Evolutionary conservation across 2,329 filamentous ascomycete species (phyloP).

Genomic region (Fusarium pseudograminearum): DNA sequence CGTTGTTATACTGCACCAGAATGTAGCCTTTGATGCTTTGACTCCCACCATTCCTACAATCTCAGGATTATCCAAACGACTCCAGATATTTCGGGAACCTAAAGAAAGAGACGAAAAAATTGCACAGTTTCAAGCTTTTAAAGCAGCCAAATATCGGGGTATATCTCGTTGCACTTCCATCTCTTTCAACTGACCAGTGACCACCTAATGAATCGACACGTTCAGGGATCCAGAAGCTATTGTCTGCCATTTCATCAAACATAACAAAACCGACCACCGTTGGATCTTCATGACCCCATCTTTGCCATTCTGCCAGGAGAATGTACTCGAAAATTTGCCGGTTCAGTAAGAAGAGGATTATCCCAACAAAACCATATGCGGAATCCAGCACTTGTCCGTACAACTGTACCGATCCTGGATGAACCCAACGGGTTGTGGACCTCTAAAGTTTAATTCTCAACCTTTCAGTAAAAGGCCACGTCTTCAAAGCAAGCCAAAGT

Average conservation of each 20-base stretch:
- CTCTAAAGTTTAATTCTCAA: neutral
- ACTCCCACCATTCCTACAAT: neutral
- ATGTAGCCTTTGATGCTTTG: neutral
- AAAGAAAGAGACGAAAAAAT: conserved; percentile 14
- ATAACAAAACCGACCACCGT: neutral
- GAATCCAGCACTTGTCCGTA: neutral
- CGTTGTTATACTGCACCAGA: neutral
- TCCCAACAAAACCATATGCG: neutral
- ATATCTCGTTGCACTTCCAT: conserved; percentile 2
- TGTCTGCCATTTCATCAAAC: neutral
- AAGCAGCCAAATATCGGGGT: neutral
- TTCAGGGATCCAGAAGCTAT: neutral
- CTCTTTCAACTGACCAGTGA: neutral
- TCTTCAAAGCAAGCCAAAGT: neutral
- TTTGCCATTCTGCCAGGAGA: neutral
- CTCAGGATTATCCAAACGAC: neutral
- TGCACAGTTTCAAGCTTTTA: conserved; percentile 10
- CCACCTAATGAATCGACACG: neutral
- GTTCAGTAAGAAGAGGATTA: neutral
- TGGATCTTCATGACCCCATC: neutral
- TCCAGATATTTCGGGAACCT: conserved; percentile 5
- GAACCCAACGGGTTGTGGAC: neutral
- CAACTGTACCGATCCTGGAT: neutral
- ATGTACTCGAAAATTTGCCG: neutral
- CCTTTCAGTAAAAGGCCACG: conserved; percentile 2